A percentile compares a stretch with the other conserved stretches of the same genome.
Conservation (phyloP, 805 yeast species). For the Candida multigemmis region DNA sequence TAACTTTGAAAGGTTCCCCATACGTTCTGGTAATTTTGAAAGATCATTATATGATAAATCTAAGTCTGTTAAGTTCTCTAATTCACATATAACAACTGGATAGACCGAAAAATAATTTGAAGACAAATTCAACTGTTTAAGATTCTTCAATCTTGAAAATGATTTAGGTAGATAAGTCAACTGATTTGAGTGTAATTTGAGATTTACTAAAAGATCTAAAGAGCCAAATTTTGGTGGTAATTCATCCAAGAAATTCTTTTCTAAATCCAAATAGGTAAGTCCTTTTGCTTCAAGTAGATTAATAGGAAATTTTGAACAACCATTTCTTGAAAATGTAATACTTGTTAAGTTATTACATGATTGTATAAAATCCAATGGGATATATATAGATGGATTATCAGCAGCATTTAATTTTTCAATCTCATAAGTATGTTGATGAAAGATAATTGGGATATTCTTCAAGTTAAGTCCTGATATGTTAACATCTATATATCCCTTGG, state of each 20-base stretch:
- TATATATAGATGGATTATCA: slow-evolving; percentile 73
- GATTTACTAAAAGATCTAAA: slow-evolving; percentile 43
- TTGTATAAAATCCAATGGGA: slow-evolving; percentile 82
- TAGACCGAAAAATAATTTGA: slow-evolving; percentile 60
- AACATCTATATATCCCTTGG: slow-evolving; percentile 63
- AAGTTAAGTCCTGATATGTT: slow-evolving; percentile 65
- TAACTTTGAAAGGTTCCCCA: slow-evolving; percentile 51
- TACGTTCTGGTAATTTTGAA: slow-evolving; percentile 46
- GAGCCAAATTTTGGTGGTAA: slow-evolving; percentile 50
- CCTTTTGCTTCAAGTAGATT: slow-evolving; percentile 63
- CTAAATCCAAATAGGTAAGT: slow-evolving; percentile 60
- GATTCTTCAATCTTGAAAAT: slow-evolving; percentile 44
- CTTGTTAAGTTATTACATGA: slow-evolving; percentile 63
- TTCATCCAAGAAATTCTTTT: slow-evolving; percentile 64
- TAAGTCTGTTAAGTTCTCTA: slow-evolving; percentile 52
- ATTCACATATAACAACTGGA: slow-evolving; percentile 57
- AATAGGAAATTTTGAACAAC: slow-evolving; percentile 65
- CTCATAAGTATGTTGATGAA: slow-evolving; percentile 73
- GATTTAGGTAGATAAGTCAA: slow-evolving; percentile 52
- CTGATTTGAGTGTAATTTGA: slow-evolving; percentile 72
- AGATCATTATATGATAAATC: slow-evolving; percentile 80
- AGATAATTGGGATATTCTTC: slow-evolving; percentile 76
- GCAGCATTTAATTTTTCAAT: slow-evolving; percentile 78
- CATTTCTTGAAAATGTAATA: slow-evolving; percentile 61
- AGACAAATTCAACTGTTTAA: slow-evolving; percentile 62